Evolutionary conservation across 345 rosid species (phyloP), one percentile per base, ranked within the genome.

Genomic region (Firmiana major): DNA sequence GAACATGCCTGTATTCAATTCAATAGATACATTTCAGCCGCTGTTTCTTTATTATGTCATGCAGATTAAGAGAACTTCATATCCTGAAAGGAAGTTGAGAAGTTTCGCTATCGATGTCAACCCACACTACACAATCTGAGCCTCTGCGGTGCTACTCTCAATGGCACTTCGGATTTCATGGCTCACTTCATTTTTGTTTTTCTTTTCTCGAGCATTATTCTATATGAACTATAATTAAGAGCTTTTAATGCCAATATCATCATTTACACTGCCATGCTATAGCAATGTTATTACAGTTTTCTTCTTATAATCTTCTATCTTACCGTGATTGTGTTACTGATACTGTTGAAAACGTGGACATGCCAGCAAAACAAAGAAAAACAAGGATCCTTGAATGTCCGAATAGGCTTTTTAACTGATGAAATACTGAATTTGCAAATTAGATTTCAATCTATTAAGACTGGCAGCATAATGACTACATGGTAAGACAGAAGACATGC

Each of bases 11-110:
- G 4, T n/a, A 31, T 31, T 31, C 34, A 31, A 31, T 31, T 31
- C 3, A 31, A 31, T 3, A 31, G 34, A 31, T 1, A 1, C 34
- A 31, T 31, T 31, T 31, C 34, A 36, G 40, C 6, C 40, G 40
- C 5, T 57, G 2, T 57, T 57, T 57, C 13, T 21, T 21, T 57
- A 4, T 57, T 1, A 57, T 63, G 10, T 36, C 9, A 16, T 70
- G 86, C 85, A 87, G 93, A 81, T 58, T 87, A 60, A 87, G 89
- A 75, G 94, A 90, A 82, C 85, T 90, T 55, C 89, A 81, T 79
- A 90, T 92, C 1, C 82, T 90, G 71, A 90, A 90, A 80, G 94
- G 94, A 88, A 81, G 79, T 70, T 90, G 73, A 86, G 85, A 79
- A 92, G 89, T 3, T 77, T 88, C 21, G 89, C 87, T 24, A 84